Conservation (phyloP, 1,284 basidiomycete species). For the Flammula alnicola region DNA sequence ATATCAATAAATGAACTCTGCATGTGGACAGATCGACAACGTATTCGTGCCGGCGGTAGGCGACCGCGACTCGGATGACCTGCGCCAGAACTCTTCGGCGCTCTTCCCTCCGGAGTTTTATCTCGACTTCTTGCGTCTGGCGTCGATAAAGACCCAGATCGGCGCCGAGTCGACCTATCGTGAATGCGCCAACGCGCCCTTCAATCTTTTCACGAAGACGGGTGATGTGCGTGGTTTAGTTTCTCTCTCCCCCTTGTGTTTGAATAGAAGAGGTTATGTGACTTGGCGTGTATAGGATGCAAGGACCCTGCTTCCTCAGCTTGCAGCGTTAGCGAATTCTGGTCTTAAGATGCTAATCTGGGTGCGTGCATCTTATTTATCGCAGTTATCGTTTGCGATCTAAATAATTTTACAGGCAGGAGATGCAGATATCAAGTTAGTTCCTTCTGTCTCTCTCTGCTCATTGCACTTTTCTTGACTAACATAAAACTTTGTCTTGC, state of each 20-base stretch:
- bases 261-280: no score
- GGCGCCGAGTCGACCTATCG: slow-evolving; percentile 54
- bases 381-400: not conserved
- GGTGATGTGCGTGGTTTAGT: slow-evolving; percentile 11
- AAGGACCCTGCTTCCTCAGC: slow-evolving; percentile 54
- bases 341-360: slow-evolving; percentile 62
- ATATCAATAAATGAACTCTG: not conserved
- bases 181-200: slow-evolving; percentile 49
- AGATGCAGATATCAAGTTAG: slow-evolving; percentile 67
- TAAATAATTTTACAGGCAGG: slow-evolving; percentile 49
- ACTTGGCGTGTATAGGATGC: slow-evolving; percentile 61
- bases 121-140: slow-evolving; percentile 45
- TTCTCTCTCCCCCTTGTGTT: no score
- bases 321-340: slow-evolving; percentile 55
- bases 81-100: slow-evolving; percentile 58
- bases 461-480: slow-evolving; percentile 9
- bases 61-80: slow-evolving; percentile 56
- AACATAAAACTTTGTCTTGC: not conserved
- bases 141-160: slow-evolving; percentile 45
- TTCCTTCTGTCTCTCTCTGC: not conserved
- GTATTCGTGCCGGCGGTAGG: slow-evolving; percentile 56
- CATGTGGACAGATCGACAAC: slow-evolving; percentile 44
- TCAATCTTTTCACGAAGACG: slow-evolving; percentile 11
- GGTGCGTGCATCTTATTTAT: slow-evolving; percentile 42
- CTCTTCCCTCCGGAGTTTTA: slow-evolving; percentile 64